Evolutionary conservation across 495 filamentous ascomycete genomes (phyloP).

Genomic region (Peziza echinospora): DNA sequence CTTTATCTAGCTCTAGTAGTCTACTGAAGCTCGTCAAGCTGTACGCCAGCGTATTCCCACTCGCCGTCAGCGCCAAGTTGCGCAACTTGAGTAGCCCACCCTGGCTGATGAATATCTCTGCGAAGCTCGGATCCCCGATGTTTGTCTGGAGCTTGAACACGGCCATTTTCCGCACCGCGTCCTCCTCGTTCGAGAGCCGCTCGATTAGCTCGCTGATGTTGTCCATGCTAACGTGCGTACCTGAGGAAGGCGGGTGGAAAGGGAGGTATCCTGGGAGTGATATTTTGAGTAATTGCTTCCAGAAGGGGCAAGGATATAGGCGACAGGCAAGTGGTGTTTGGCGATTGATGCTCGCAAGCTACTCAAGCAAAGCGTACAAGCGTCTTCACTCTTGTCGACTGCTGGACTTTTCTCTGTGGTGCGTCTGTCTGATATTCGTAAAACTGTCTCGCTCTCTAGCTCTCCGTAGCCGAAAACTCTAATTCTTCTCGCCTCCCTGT

Average conservation of each 20-base stretch:
- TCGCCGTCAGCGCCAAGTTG: constrained; percentile 58
- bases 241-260: background rate
- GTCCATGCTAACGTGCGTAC: constrained; percentile 14
- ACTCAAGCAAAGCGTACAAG: too few species aligned
- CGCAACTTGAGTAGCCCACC: constrained; percentile 66
- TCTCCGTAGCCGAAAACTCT: too few species aligned
- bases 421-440: too few species aligned
- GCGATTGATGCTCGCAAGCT: too few species aligned
- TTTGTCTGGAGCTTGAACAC: constrained; percentile 90
- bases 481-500: too few species aligned
- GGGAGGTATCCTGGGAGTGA: background rate
- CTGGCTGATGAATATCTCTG: constrained; percentile 80
- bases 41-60: constrained; percentile 88
- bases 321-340: too few species aligned
- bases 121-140: constrained; percentile 91
- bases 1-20: constrained; percentile 86
- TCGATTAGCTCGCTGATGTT: constrained; percentile 45
- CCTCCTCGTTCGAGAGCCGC: constrained; percentile 50
- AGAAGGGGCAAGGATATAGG: too few species aligned
- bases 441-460: too few species aligned
- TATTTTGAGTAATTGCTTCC: too few species aligned
- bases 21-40: constrained; percentile 69
- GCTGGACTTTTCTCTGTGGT: too few species aligned
- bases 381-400: too few species aligned
- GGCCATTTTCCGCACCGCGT: constrained; percentile 94